A percentile compares a stretch with the other conserved stretches of the same genome.
phyloP scores from a whole-genome alignment of 2,329 filamentous ascomycete species.

The Aspergillus novoparasiticus region DNA sequence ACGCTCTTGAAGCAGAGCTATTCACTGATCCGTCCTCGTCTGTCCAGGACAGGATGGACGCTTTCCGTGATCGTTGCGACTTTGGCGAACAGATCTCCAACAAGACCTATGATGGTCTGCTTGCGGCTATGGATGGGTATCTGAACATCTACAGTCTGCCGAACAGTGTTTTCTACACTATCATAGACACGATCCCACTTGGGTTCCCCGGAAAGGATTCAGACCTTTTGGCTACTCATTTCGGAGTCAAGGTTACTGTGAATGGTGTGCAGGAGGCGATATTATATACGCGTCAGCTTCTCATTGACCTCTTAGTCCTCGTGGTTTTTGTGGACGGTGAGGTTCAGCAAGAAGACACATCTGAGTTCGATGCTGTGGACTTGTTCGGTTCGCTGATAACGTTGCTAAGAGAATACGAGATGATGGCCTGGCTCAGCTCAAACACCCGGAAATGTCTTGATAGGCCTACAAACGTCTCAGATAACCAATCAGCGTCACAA shows the following conservation, averaged over 20 bases:
- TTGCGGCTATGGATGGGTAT: constrained; percentile 68
- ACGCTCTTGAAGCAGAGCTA: constrained; percentile 70
- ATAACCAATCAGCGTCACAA: constrained; percentile 27
- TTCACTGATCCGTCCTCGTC: constrained; percentile 72
- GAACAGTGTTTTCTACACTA: constrained; percentile 55
- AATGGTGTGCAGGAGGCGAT: constrained; percentile 79
- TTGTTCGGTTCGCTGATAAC: constrained; percentile 67
- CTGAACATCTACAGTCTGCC: constrained; percentile 52
- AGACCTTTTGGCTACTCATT: constrained; percentile 61
- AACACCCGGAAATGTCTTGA: constrained; percentile 40
- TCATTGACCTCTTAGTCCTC: constrained; percentile 80
- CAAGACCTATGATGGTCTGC: constrained; percentile 74
- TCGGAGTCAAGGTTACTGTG: constrained; percentile 74
- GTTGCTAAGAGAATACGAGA: constrained; percentile 72
- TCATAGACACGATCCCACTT: constrained; percentile 53
- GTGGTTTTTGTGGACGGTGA: constrained; percentile 86
- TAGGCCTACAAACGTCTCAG: constrained; percentile 19
- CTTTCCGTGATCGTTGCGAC: constrained; percentile 75
- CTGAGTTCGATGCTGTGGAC: constrained; percentile 64
- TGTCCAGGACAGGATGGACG: constrained; percentile 72
- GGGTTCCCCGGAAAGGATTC: constrained; percentile 44
- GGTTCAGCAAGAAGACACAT: constrained; percentile 70
- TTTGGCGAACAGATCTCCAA: constrained; percentile 80
- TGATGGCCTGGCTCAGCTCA: constrained; percentile 65
- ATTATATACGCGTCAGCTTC: constrained; percentile 69